phyloP scores from a whole-genome alignment of 768 basidiomycete genomes.

The Amanita thiersii region DNA sequence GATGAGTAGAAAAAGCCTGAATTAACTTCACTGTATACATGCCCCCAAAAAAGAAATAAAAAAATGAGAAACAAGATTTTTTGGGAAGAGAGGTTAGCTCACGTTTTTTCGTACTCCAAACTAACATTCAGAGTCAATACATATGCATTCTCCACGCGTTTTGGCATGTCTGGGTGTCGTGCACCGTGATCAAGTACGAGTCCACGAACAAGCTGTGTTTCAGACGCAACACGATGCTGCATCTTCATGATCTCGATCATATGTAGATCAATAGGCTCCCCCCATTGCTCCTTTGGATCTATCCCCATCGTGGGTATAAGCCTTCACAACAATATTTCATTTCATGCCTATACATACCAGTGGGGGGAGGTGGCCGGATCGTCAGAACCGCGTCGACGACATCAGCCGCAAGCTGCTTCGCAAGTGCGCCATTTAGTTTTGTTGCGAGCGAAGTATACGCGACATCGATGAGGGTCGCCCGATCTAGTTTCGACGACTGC shows the following conservation, averaged over 20 bases:
- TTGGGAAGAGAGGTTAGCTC: conserved; percentile 22
- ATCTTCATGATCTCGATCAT: conserved; percentile 99
- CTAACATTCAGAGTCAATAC: conserved; percentile 95
- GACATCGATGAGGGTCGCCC: conserved; percentile 86
- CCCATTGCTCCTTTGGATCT: conserved; percentile 63
- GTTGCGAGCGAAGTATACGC: conserved; percentile 95
- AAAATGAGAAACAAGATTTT: conserved; percentile 9
- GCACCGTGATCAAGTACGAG: conserved; percentile 97
- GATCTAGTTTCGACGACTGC: conserved; percentile 68
- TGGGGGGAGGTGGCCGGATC: conserved; percentile 63
- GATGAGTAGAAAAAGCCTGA: conserved; percentile 99
- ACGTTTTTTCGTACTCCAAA: conserved; percentile 99
- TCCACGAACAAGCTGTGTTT: conserved; percentile 92
- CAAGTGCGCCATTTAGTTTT: conserved; percentile 76
- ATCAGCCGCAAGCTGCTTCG: conserved; percentile 82
- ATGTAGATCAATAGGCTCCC: conserved; percentile 92
- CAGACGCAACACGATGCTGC: conserved; percentile 97
- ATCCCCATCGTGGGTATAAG: conserved; percentile 13
- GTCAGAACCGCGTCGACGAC: conserved; percentile 93
- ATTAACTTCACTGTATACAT: conserved; percentile 80
- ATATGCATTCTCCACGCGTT: conserved; percentile 92
- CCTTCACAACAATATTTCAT: conserved; percentile 3
- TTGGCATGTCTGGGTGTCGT: conserved; percentile 98
- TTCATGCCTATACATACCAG: conserved; percentile 38
- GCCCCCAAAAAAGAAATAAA: conserved; percentile 14